A percentile compares a stretch with the other conserved stretches of the same genome.
These are phyloP conservation scores for Setaria italica DNA, from an alignment of 202 grass and related monocot species.

Conservation along the genomic window DNA sequence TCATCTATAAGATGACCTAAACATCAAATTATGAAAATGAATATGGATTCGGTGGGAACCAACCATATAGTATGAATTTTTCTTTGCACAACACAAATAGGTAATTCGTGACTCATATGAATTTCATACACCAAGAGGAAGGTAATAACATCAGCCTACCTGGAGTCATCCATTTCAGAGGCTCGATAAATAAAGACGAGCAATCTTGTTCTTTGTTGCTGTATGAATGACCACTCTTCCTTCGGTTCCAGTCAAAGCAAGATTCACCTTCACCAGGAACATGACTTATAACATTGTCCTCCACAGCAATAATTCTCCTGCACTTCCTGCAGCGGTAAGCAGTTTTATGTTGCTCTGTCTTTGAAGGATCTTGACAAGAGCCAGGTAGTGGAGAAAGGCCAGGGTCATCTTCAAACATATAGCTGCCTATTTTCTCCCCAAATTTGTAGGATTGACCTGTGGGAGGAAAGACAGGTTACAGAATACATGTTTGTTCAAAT, in stretches of 20 bases:
- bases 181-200: slow-evolving; percentile 86
- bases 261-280: slow-evolving; percentile 72
- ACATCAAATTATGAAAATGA: background rate
- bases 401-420: slow-evolving; percentile 82
- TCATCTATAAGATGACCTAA: background rate
- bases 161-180: slow-evolving; percentile 97
- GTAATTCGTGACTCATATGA: background rate
- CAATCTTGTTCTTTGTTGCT: slow-evolving; percentile 72
- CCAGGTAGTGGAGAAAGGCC: slow-evolving; percentile 54
- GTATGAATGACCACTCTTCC: slow-evolving; percentile 50
- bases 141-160: slow-evolving; percentile 40
- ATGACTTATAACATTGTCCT: slow-evolving; percentile 83
- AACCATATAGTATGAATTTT: background rate
- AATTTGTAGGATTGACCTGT: slow-evolving; percentile 74
- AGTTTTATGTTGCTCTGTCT: slow-evolving; percentile 46
- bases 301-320: slow-evolving; percentile 72
- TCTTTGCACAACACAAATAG: background rate
- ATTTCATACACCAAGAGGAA: background rate
- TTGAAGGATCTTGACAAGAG: slow-evolving; percentile 33
- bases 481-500: background rate
- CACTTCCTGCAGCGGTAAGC: slow-evolving; percentile 93
- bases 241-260: slow-evolving; percentile 76
- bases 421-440: slow-evolving; percentile 74
- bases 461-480: background rate
- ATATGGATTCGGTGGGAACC: background rate